phyloP scores from a whole-genome alignment of 164 flowering plant genomes.

The Taxillus chinensis region DNA sequence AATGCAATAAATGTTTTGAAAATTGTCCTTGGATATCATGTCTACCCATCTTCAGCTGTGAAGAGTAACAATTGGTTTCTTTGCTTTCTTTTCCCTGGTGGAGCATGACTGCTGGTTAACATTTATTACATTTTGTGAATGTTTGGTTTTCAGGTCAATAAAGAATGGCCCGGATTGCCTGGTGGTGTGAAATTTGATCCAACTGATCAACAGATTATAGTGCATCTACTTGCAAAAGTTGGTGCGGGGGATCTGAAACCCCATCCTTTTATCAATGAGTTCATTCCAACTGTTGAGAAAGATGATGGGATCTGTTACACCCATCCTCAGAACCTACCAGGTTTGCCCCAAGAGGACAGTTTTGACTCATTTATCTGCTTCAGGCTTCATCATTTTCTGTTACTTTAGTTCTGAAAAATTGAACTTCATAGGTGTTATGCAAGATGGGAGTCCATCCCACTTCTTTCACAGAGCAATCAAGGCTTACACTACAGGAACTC shows the following conservation, averaged over 20 bases:
- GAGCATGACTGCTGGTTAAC: background rate
- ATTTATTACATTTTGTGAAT: background rate
- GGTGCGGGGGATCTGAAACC: conserved; percentile 34
- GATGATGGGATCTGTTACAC: conserved; percentile 85
- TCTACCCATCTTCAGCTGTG: no score
- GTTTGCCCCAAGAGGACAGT: conserved; percentile 18
- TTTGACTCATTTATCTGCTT: background rate
- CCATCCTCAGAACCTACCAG: conserved; percentile 82
- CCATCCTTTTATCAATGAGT: conserved; percentile 82
- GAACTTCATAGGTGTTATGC: conserved; percentile 54
- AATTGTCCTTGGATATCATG: no score
- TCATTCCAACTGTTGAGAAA: conserved; percentile 61
- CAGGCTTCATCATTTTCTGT: background rate
- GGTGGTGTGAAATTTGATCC: conserved; percentile 95
- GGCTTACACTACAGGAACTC: conserved; percentile 82
- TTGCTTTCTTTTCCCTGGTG: background rate
- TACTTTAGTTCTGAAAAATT: background rate
- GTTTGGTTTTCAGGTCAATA: conserved; percentile 21
- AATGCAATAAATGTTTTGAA: no score
- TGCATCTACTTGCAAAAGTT: conserved; percentile 76
- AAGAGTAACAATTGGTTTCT: no score
- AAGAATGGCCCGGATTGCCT: conserved; percentile 90
- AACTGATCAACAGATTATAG: conserved; percentile 74
- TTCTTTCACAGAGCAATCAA: conserved; percentile 87
- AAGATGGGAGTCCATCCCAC: conserved; percentile 82